A percentile compares a stretch with the other conserved stretches of the same genome.
phyloP scores from a whole-genome alignment of 2,329 filamentous ascomycete genomes.

The Sclerotinia trifoliorum region DNA sequence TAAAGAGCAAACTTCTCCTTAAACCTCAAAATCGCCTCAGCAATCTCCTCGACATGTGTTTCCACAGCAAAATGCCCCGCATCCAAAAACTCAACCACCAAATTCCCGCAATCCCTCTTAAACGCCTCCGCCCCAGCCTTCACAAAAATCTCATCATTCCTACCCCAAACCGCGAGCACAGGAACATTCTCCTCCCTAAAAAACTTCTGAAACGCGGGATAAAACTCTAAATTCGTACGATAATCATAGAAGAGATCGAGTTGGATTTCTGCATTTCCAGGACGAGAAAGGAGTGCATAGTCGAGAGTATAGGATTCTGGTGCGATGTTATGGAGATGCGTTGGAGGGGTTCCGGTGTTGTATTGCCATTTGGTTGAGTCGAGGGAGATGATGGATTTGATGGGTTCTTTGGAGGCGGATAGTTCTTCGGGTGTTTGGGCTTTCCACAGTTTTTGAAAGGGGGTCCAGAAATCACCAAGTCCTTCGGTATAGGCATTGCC shows the following conservation, averaged over 20 bases:
- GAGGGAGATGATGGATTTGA: slow-evolving; percentile 25
- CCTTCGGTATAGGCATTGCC: slow-evolving; percentile 61
- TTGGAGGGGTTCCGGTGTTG: slow-evolving; percentile 20
- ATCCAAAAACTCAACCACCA: slow-evolving; percentile 52
- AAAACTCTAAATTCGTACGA: slow-evolving; percentile 52
- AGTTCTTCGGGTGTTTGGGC: slow-evolving; percentile 23
- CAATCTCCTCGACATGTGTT: slow-evolving; percentile 30
- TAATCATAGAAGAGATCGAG: slow-evolving; percentile 59
- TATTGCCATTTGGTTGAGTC: slow-evolving; percentile 35
- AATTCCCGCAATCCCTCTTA: slow-evolving; percentile 48
- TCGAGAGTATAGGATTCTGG: slow-evolving; percentile 46
- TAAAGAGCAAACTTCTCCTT: slow-evolving; percentile 33
- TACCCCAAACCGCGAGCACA: slow-evolving; percentile 58
- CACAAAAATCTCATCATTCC: slow-evolving; percentile 54
- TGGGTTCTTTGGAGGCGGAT: slow-evolving; percentile 19
- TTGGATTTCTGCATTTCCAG: slow-evolving; percentile 53
- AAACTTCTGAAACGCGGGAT: slow-evolving; percentile 55
- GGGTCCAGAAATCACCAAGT: slow-evolving; percentile 43
- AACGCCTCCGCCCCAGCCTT: slow-evolving; percentile 54
- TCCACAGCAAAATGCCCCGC: slow-evolving; percentile 54
- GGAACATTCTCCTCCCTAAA: slow-evolving; percentile 52
- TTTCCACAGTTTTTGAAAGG: slow-evolving; percentile 30
- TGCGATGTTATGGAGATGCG: slow-evolving; percentile 21
- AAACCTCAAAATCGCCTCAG: slow-evolving; percentile 33
- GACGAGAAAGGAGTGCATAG: slow-evolving; percentile 50